A percentile compares a stretch with the other conserved stretches of the same genome.
Evolutionary conservation across 805 yeast species (phyloP).

Genomic region (Suhomyces faveliae): DNA sequence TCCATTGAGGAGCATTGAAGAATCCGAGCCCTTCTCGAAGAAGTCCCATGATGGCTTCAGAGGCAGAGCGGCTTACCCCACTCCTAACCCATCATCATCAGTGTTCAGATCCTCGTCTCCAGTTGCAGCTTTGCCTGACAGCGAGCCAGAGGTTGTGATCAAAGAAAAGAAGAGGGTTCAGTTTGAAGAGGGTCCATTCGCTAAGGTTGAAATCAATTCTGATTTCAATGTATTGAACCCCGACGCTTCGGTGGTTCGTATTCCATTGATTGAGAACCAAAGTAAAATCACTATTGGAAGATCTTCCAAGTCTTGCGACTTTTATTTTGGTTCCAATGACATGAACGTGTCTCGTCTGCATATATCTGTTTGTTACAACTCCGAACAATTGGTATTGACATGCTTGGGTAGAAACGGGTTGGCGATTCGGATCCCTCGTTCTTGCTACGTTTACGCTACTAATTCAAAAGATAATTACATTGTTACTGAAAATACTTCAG

Average conservation of each 20-base stretch:
- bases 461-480: conserved; percentile 19
- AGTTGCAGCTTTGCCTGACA: conserved; percentile 11
- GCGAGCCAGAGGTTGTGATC: neutral
- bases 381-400: conserved; percentile 48
- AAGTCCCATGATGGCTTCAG: conserved; percentile 7
- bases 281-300: conserved; percentile 56
- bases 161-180: conserved; percentile 11
- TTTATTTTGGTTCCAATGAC: conserved; percentile 45
- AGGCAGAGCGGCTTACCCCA: conserved; percentile 49
- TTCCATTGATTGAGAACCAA: conserved; percentile 42
- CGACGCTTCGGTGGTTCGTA: conserved; percentile 27
- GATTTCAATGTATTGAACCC: conserved; percentile 39
- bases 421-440: conserved; percentile 59
- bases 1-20: conserved; percentile 37
- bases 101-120: conserved; percentile 44
- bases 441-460: conserved; percentile 32
- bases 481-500: conserved; percentile 21
- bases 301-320: conserved; percentile 60
- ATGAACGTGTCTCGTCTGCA: conserved; percentile 70
- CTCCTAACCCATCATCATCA: conserved; percentile 67
- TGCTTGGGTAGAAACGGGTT: conserved; percentile 87
- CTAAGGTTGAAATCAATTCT: conserved; percentile 23
- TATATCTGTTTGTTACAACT: conserved; percentile 47
- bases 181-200: conserved; percentile 8
- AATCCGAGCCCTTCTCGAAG: conserved; percentile 16